Conservation (phyloP, 345 rosid species). For the Eucalyptus curtisii region DNA sequence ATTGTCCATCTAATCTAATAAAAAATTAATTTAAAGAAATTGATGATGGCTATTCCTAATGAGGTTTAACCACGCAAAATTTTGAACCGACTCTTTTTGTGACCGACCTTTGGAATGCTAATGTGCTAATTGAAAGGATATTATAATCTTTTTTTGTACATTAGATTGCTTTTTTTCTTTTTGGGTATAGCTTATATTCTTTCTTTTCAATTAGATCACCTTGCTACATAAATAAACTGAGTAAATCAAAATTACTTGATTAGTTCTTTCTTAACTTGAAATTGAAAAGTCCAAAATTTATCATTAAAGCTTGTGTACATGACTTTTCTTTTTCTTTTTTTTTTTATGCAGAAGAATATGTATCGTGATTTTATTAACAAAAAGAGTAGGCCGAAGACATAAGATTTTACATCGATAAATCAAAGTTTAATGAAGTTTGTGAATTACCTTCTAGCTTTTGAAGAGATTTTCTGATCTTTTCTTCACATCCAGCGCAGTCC, state of each 20-base stretch:
- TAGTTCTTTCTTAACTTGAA: not conserved
- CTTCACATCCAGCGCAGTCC: constrained; percentile 68
- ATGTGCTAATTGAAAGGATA: not conserved
- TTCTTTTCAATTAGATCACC: not conserved
- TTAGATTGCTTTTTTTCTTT: not conserved
- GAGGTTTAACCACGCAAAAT: not conserved
- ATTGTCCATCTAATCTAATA: not conserved
- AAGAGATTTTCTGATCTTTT: constrained; percentile 47
- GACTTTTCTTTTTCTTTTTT: too few relatives aligned
- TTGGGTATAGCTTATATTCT: not conserved
- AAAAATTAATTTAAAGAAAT: not conserved
- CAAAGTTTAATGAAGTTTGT: not conserved
- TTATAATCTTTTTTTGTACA: not conserved
- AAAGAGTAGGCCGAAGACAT: not conserved
- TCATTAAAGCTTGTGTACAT: not conserved
- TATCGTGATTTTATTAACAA: not conserved
- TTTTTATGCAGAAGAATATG: not conserved
- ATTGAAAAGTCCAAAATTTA: not conserved
- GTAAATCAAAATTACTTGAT: not conserved
- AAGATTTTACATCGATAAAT: not conserved
- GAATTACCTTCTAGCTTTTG: constrained; percentile 41
- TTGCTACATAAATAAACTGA: not conserved
- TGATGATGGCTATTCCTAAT: not conserved
- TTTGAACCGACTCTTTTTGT: not conserved
- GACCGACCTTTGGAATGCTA: not conserved